Conservation (phyloP, 305 asterid genomes). For the Fraxinus angustifolia region DNA sequence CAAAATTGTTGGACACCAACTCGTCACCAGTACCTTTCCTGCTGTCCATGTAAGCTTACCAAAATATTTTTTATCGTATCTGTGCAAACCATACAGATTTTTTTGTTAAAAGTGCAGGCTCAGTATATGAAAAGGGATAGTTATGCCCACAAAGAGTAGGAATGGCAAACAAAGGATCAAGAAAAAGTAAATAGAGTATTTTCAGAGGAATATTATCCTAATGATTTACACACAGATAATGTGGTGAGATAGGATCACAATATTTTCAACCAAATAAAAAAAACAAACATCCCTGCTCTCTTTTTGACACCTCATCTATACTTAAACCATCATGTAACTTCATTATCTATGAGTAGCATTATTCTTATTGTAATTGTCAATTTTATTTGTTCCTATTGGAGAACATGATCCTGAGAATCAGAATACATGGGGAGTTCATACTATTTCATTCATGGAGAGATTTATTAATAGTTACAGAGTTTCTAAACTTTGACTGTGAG, state of each 20-base stretch:
- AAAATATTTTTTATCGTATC: constrained; percentile 17
- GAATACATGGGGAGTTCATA: not conserved
- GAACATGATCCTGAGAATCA: not conserved
- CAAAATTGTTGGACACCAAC: constrained; percentile 4
- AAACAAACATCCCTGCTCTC: too few relatives aligned
- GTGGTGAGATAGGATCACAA: too few relatives aligned
- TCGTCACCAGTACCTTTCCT: constrained; percentile 20
- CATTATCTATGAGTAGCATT: too few relatives aligned
- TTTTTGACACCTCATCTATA: too few relatives aligned
- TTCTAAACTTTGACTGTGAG: not conserved
- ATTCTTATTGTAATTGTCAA: not conserved
- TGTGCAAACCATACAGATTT: constrained; percentile 11
- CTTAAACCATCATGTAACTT: too few relatives aligned
- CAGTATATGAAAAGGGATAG: not conserved
- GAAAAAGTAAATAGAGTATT: not conserved
- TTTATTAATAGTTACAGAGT: too few relatives aligned
- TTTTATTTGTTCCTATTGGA: not conserved
- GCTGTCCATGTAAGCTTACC: constrained; percentile 12
- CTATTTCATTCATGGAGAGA: not conserved
- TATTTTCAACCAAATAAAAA: too few relatives aligned
- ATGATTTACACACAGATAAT: too few relatives aligned
- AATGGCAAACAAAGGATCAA: not conserved
- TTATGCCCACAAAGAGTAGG: not conserved
- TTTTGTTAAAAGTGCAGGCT: not conserved
- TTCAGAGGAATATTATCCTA: not conserved